These are phyloP conservation scores for Puccinia novopanici DNA, from an alignment of 1,284 basidiomycete species.

Conservation along the genomic window DNA sequence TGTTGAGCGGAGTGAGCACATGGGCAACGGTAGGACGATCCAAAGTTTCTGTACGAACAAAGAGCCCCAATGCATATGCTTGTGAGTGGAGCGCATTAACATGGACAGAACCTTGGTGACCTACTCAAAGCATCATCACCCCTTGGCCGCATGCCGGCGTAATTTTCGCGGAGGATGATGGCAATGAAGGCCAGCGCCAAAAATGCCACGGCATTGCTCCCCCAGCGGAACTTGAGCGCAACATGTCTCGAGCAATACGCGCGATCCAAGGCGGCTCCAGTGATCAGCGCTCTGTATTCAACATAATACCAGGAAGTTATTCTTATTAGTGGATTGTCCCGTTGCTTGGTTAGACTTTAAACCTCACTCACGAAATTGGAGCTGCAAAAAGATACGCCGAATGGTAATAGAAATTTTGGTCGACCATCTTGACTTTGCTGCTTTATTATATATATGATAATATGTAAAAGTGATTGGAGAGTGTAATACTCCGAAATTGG, in stretches of 20 bases:
- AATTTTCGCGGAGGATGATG: slow-evolving; percentile 25
- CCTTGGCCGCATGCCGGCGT: neutral
- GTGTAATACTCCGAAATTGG: neutral
- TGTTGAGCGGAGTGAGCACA: neutral
- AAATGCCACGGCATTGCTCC: slow-evolving; percentile 9
- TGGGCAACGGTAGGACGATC: slow-evolving; percentile 10
- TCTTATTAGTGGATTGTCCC: neutral
- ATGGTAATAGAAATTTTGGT: slow-evolving; percentile 17
- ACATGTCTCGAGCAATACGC: slow-evolving; percentile 3
- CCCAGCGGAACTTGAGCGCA: slow-evolving; percentile 25
- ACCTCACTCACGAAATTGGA: slow-evolving; percentile 13
- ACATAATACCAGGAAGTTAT: neutral
- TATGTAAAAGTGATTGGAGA: neutral
- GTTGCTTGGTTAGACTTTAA: neutral
- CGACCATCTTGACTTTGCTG: neutral
- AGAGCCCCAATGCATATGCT: neutral
- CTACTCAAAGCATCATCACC: neutral
- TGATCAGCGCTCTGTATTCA: slow-evolving; percentile 25
- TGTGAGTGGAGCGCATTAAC: neutral
- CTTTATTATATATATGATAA: neutral
- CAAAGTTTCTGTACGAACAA: neutral
- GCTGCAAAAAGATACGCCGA: slow-evolving; percentile 17
- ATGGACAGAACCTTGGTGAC: neutral
- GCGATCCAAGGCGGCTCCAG: slow-evolving; percentile 1
- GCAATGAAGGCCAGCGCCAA: slow-evolving; percentile 6